Percentiles rank a stretch among this genome's conserved stretches.
Conservation (phyloP, 768 basidiomycete genomes). For the Xerocomellus intermedius region DNA sequence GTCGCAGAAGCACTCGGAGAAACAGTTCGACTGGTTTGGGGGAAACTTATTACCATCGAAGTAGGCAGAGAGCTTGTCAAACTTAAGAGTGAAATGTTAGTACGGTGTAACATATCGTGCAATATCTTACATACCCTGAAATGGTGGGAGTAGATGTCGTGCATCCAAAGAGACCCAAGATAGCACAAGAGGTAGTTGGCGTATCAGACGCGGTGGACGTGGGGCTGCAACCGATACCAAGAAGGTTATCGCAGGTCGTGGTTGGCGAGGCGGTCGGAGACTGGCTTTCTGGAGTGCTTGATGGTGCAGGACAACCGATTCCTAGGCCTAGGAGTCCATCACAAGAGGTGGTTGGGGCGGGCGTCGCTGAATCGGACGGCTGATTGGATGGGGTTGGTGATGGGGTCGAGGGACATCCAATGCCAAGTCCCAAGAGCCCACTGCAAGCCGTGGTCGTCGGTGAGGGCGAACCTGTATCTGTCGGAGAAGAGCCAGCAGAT, state of each 20-base stretch:
- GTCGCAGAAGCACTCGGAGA: too few relatives aligned
- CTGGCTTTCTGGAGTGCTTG: constrained; percentile 9
- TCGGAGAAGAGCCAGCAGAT: background rate
- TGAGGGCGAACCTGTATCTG: background rate
- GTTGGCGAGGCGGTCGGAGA: constrained; percentile 2
- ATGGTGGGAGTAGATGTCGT: constrained; percentile 9
- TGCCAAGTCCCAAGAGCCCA: constrained; percentile 16
- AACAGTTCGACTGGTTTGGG: constrained; percentile 12
- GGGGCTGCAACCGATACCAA: background rate
- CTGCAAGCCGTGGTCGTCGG: constrained; percentile 2
- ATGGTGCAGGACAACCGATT: constrained; percentile 16
- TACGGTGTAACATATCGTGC: background rate
- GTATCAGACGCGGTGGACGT: background rate
- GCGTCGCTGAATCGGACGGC: background rate
- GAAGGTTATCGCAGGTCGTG: background rate
- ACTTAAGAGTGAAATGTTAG: constrained; percentile 1
- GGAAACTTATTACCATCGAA: constrained; percentile 34
- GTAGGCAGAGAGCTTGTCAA: constrained; percentile 1
- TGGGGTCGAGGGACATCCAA: constrained; percentile 8
- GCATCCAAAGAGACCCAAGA: constrained; percentile 19
- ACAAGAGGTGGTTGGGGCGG: constrained; percentile 2
- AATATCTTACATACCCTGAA: constrained; percentile 11
- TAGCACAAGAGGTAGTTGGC: constrained; percentile 16
- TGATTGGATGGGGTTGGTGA: background rate
- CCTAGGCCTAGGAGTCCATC: constrained; percentile 2